Base-by-base conservation (phyloP, 495 filamentous ascomycete species). In the Ramalina intermedia region DNA sequence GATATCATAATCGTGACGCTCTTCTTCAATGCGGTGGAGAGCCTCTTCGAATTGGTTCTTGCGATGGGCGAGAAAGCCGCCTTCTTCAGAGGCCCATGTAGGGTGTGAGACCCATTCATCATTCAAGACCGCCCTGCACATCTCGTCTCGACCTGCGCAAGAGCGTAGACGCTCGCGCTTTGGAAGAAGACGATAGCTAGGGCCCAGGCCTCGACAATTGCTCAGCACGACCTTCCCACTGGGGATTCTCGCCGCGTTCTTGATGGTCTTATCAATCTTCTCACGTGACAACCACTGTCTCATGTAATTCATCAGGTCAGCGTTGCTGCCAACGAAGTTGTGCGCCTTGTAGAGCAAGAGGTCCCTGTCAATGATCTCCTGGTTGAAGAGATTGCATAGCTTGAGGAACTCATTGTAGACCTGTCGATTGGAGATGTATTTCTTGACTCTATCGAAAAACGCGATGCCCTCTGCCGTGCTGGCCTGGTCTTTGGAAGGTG, bases 91-190 rank as follows among this genome's bases (percentile, higher is more conserved):
- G 1, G 90, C 93, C 93, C 93, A 99, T 3, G 93, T 99, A 1
- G 93, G 93, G 66, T 96, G 91, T 41, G 89, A 96, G 2, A 89
- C 91, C 93, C 93, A 99, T 52, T 94, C 85, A 57, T 99, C 91
- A 50, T 99, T 99, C 40, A 99, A 73, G 1, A 96, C 91, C 40
- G 77, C 73, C 48, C 82, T 75, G 62, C 93, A 99, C 54, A 96
- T 80, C 62, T 91, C 85, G 61, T 99, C 93, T 36, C 93, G 82
- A 16, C 93, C 93, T 57, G 83, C 85, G 68, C 93, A 99, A 1
- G 79, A 73, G 65, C 89, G 87, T 37, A 87, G 76, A 5, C 85
- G 78, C 62, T 96, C 91, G 42, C 87, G 71, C 63, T 85, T 89
- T 14, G 93, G 93, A 1, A 99, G 71, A 17, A 96, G 71, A 26